Evolutionary conservation across 2,329 filamentous ascomycete genomes (phyloP), one percentile per base, ranked within the genome.

Genomic region (Epichloe typhina): DNA sequence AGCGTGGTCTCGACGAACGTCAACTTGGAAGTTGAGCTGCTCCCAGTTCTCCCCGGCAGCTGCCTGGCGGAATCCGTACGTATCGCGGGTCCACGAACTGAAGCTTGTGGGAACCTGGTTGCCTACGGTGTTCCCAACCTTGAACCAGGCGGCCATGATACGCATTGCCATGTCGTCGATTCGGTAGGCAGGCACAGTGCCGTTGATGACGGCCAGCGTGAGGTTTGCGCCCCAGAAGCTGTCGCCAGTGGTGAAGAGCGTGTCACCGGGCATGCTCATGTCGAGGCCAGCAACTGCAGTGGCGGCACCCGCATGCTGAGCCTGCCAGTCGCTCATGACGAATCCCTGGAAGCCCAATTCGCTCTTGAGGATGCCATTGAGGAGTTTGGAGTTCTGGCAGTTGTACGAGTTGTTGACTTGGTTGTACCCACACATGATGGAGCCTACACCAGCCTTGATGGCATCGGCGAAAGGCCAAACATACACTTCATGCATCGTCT

Each of bases 161-260:
- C 93, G 82, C 66, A 88, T 84, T 5, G 81, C 87, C 84, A 95
- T 95, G 62, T 97, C 93, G 58, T 96, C 90, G 9, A 97, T 65
- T 47, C 91, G 80, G 77, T 86, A 95, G 58, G 86, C 80, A 1
- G 91, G 88, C 35, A 97, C 72, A 1, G 89, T 95, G 37, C 90
- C 90, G 62, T 97, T 96, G 58, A 95, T 68, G 5, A 96, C 82
- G 1, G 87, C 87, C 46, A 95, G 72, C 2, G 91, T 96, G 58
- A 97, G 67, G 67, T 97, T 97, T 31, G 82, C 71, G 9, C 91
- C 91, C 85, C 86, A 95, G 72, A 75, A 94, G 17, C 83, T 84
- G 47, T 69, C 66, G 6, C 86, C 86, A 4, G 77, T 80, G 65
- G 85, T 80, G 70, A 96, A 95, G 19, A 69, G 56, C 1, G 85